Evolutionary conservation across 441 rosid genomes (phyloP), one percentile per base, ranked within the genome.

Genomic region (Syzygium syzygioides): DNA sequence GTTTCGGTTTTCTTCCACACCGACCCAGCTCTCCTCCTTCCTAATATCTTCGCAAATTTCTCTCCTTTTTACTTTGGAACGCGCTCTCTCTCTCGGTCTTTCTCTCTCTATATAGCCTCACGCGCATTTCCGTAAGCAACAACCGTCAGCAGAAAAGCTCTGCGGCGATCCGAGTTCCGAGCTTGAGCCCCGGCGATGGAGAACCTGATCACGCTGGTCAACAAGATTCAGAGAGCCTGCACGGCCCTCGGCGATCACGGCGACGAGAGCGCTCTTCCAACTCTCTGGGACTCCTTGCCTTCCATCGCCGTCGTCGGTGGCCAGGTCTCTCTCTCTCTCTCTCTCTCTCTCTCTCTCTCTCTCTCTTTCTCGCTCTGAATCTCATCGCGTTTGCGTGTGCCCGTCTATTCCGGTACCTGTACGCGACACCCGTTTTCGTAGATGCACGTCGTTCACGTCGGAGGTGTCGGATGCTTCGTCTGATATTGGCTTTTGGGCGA

Each of bases 291-390:
- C 90, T 93, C 99, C 56, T 94, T 97, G 90, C 99, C 99, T 19
- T 91, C 99, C 90, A 97, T 97, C 66, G 99, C 99, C 92, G 99
- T 96, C 93, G 99, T 96, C 66, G 99, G 99, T 57, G 99, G 99
- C 91, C 99, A 97, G 98, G 99, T 96, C 86, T 64, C 84, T 66
- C 71, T 18, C 54, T 68, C 54, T 30, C 87, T 50, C 68, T 55
- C 32, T 96, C 86, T 64, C 84, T 66, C 71, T 18, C 54, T 68
- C 54, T 30, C 87, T 50, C 68, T 55, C 32, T 53, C 56, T 34
- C 55, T 54, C 4, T 68, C 85, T 18, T 1, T 20, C 59, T 25
- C 62, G 37, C 55, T 68, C 32, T 86, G 71, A 32, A 26, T 26
- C 55, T 68, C 55, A 19, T 32, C 18, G 45, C 56, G 37, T 88